phyloP scores from a whole-genome alignment of 2,329 filamentous ascomycete genomes.

The Sordariomycetes sp. region DNA sequence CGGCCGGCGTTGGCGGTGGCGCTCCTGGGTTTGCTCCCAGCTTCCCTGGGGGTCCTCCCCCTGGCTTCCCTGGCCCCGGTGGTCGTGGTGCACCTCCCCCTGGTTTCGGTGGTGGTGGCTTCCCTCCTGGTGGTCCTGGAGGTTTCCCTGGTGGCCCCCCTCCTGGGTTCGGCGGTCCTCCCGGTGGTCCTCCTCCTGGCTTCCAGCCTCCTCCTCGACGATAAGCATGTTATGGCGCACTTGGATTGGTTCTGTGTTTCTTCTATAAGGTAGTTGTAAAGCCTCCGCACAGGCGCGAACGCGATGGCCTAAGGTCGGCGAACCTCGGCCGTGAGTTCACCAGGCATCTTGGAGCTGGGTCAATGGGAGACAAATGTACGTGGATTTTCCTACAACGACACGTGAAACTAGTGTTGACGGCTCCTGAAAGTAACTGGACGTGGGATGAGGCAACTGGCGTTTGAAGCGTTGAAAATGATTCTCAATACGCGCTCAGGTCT shows the following conservation, averaged over 20 bases:
- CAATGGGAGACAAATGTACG: constrained; percentile 16
- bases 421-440: too few species aligned
- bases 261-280: too few species aligned
- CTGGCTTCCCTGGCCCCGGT: constrained; percentile 33
- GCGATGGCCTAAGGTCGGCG: too few species aligned
- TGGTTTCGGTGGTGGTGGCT: constrained; percentile 28
- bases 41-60: constrained; percentile 40
- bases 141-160: constrained; percentile 31
- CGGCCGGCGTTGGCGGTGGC: constrained; percentile 73
- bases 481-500: too few species aligned
- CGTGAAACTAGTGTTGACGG: background rate
- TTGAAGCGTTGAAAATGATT: too few species aligned
- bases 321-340: too few species aligned
- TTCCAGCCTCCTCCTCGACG: constrained; percentile 66
- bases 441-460: too few species aligned
- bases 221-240: constrained; percentile 20
- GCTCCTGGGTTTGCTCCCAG: constrained; percentile 49
- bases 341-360: constrained; percentile 9
- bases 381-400: constrained; percentile 11
- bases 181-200: constrained; percentile 53
- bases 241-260: constrained; percentile 1
- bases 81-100: constrained; percentile 45
- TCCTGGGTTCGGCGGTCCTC: constrained; percentile 34
- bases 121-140: constrained; percentile 38
- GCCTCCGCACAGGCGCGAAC: too few species aligned